Conservation (phyloP, 257 asterid species). For the Fraxinus anomala region DNA sequence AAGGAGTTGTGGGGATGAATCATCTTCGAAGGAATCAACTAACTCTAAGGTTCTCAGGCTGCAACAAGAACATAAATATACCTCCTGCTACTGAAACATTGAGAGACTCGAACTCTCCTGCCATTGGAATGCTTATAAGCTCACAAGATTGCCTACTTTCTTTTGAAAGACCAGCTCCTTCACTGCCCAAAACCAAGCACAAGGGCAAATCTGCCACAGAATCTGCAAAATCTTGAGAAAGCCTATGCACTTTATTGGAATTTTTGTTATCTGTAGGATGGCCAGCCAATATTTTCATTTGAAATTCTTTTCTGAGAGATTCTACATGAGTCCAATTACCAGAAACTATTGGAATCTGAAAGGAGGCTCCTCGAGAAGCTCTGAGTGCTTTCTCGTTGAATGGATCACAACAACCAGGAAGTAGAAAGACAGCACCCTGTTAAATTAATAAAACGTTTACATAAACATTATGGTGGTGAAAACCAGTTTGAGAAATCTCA, state of each 20-base stretch:
- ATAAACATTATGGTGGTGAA: neutral
- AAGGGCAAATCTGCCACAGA: conserved; percentile 50
- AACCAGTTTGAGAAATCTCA: neutral
- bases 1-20: neutral
- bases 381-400: conserved; percentile 94
- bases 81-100: conserved; percentile 99
- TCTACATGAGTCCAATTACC: conserved; percentile 65
- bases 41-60: conserved; percentile 35
- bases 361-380: conserved; percentile 91
- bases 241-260: conserved; percentile 37
- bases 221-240: conserved; percentile 56
- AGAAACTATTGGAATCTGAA: conserved; percentile 82
- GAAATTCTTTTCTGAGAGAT: conserved; percentile 42
- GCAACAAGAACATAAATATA: conserved; percentile 83
- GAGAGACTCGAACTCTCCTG: conserved; percentile 81
- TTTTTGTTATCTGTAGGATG: conserved; percentile 54
- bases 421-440: conserved; percentile 80
- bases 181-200: conserved; percentile 85
- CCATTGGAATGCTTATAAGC: conserved; percentile 85
- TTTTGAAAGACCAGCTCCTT: conserved; percentile 86
- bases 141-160: conserved; percentile 54
- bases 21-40: conserved; percentile 17
- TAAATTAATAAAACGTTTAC: neutral
- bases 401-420: conserved; percentile 97
- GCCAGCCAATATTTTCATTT: conserved; percentile 80